Percentiles rank a stretch among this genome's conserved stretches.
Conservation (phyloP, 345 rosid genomes). For the Erucastrum elatum region DNA sequence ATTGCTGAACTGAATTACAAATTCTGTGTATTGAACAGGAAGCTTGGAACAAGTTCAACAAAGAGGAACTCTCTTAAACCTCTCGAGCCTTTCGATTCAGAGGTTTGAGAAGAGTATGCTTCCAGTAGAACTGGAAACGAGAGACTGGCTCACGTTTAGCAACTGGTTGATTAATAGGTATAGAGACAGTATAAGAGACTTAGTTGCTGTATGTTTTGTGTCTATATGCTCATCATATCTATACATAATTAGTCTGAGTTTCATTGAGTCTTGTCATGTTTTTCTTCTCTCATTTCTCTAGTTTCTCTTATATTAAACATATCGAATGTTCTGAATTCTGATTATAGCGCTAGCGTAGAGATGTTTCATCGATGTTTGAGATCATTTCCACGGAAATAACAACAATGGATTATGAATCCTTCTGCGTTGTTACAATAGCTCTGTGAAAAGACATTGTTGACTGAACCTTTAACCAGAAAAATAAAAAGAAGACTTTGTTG, state of each 20-base stretch:
- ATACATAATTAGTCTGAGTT: slow-evolving; percentile 19
- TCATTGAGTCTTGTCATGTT: slow-evolving; percentile 12
- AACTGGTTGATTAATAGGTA: slow-evolving; percentile 17
- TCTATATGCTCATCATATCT: slow-evolving; percentile 15
- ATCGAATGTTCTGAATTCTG: background rate
- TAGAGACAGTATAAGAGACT: slow-evolving; percentile 27
- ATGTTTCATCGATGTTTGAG: background rate
- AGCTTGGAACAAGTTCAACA: slow-evolving; percentile 46
- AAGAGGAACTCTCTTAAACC: slow-evolving; percentile 42
- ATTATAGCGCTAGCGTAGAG: background rate
- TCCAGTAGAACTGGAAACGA: slow-evolving; percentile 13
- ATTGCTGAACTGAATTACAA: background rate
- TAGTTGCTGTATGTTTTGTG: slow-evolving; percentile 21
- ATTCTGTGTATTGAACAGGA: slow-evolving; percentile 35
- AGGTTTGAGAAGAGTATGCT: slow-evolving; percentile 21
- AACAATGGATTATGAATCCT: background rate
- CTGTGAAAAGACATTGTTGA: background rate
- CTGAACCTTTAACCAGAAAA: too few species aligned
- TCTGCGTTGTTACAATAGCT: background rate
- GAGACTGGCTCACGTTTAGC: slow-evolving; percentile 12
- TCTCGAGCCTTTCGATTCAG: background rate
- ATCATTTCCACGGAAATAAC: background rate
- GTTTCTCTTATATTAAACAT: background rate
- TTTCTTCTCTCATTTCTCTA: too few species aligned
- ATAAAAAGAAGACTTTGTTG: background rate